Percentiles rank a stretch among this genome's conserved stretches.
phyloP scores from a whole-genome alignment of 768 basidiomycete genomes.

The Suillus subaureus region DNA sequence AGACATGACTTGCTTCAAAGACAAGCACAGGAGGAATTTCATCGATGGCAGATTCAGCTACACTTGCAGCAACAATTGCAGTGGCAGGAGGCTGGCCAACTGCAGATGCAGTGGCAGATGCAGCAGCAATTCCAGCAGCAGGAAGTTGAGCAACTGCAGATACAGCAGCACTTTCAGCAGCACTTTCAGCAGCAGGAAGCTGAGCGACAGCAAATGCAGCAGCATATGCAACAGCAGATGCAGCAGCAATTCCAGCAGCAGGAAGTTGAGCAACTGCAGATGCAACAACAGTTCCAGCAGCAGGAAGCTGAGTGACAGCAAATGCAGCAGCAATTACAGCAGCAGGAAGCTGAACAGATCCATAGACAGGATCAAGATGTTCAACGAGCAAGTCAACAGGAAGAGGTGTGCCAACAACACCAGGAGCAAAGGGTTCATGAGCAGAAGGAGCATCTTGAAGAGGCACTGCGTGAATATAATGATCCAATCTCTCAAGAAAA shows the following conservation, averaged over 20 bases:
- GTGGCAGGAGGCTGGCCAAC: not conserved
- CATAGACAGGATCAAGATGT: too few relatives aligned
- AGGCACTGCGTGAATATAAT: not conserved
- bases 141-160: not conserved
- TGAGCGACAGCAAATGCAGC: not conserved
- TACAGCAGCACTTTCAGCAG: too few relatives aligned
- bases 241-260: too few relatives aligned
- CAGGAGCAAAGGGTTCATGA: not conserved
- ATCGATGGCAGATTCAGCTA: not conserved
- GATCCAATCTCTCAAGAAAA: not conserved
- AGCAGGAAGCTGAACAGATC: too few relatives aligned
- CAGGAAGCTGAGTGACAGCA: too few relatives aligned
- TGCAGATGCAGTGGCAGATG: too few relatives aligned
- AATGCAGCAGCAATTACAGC: not conserved
- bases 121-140: not conserved
- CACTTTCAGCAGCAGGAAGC: not conserved
- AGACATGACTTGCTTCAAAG: not conserved
- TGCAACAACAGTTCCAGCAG: too few relatives aligned
- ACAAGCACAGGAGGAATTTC: too few relatives aligned
- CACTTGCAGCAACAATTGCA: not conserved
- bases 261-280: too few relatives aligned
- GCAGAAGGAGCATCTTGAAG: not conserved
- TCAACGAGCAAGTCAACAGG: not conserved
- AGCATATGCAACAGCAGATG: too few relatives aligned
- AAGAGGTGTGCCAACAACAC: not conserved